A percentile compares a stretch with the other conserved stretches of the same genome.
phyloP scores from a whole-genome alignment of 2,329 filamentous ascomycete species.

The Alternaria hordeiaustralica region DNA sequence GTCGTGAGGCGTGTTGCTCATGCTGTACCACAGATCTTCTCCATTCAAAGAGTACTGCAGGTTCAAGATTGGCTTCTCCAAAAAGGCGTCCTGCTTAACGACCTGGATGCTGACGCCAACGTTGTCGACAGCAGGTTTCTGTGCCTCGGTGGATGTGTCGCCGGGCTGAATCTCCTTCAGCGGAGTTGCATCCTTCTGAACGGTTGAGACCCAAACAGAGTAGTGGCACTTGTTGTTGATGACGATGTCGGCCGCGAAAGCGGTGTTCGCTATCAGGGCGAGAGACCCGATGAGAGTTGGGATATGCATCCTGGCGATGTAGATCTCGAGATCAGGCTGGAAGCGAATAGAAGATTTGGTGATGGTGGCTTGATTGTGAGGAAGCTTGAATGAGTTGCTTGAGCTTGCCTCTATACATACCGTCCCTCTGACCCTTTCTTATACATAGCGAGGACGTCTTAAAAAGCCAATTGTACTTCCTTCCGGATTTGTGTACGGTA shows the following conservation, averaged over 20 bases:
- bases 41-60: constrained; percentile 30
- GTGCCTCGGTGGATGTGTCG: constrained; percentile 6
- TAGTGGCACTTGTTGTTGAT: constrained; percentile 37
- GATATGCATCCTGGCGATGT: constrained; percentile 22
- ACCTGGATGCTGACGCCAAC: constrained; percentile 33
- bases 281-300: constrained; percentile 20
- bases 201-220: constrained; percentile 30
- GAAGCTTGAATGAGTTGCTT: background rate
- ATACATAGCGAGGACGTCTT: constrained; percentile 7
- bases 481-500: background rate
- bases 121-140: constrained; percentile 23
- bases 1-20: constrained; percentile 15
- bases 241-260: constrained; percentile 19
- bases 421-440: constrained; percentile 9
- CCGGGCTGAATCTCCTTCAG: constrained; percentile 4
- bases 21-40: constrained; percentile 31
- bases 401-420: background rate
- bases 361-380: background rate
- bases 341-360: background rate
- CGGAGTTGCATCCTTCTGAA: constrained; percentile 12
- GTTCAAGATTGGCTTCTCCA: constrained; percentile 23
- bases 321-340: background rate
- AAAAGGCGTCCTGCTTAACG: constrained; percentile 22
- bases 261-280: constrained; percentile 15
- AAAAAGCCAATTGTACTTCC: background rate